phyloP scores from a whole-genome alignment of 2,329 filamentous ascomycete genomes.

The Apiospora arundinis region DNA sequence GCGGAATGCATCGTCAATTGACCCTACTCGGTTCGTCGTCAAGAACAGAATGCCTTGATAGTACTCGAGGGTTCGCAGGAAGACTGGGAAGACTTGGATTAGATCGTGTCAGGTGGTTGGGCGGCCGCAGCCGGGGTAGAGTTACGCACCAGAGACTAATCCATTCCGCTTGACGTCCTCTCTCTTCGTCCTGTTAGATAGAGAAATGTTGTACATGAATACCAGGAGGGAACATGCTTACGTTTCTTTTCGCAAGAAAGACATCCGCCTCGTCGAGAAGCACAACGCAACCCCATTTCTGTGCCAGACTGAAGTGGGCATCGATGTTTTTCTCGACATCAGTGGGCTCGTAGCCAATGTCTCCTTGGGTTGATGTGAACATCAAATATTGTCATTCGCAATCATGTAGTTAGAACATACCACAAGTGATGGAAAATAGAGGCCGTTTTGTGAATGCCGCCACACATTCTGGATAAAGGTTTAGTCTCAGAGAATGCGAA shows the following conservation, averaged over 20 bases:
- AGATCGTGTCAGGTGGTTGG: not conserved
- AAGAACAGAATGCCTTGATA: constrained; percentile 46
- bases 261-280: constrained; percentile 20
- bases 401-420: not conserved
- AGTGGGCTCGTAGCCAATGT: constrained; percentile 21
- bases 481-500: not conserved
- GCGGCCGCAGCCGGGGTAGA: too few species aligned
- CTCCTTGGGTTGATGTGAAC: too few species aligned
- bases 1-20: constrained; percentile 36
- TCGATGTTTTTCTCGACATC: not conserved
- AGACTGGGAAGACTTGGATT: not conserved
- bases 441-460: constrained; percentile 23
- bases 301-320: not conserved
- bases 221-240: not conserved
- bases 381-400: too few species aligned
- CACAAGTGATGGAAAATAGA: constrained; percentile 23
- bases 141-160: constrained; percentile 4
- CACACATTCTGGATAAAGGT: constrained; percentile 12
- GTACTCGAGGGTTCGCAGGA: constrained; percentile 32
- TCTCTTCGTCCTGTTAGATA: not conserved
- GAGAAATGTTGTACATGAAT: not conserved
- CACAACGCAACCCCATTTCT: constrained; percentile 20
- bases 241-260: constrained; percentile 7
- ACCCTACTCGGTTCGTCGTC: constrained; percentile 42
- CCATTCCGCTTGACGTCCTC: constrained; percentile 3